Percentiles rank a stretch among this genome's conserved stretches.
Conservation (phyloP, 257 asterid genomes). For the Lavandula angustifolia region DNA sequence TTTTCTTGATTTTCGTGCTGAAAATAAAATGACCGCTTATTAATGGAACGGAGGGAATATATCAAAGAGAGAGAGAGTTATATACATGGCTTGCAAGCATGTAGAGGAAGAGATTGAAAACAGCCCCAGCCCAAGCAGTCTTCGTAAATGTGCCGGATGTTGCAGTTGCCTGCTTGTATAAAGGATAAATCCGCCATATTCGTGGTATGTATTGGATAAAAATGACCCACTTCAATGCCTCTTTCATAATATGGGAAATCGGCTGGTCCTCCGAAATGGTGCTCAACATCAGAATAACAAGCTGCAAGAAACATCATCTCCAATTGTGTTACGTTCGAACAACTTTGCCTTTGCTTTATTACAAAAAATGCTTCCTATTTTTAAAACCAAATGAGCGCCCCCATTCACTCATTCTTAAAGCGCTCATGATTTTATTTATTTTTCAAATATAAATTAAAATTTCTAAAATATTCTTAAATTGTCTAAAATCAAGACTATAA, state of each 20-base stretch:
- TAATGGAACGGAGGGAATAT: neutral
- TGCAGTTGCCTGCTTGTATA: constrained; percentile 53
- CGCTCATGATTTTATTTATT: no score
- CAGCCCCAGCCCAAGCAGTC: constrained; percentile 77
- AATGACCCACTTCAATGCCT: constrained; percentile 42
- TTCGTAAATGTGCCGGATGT: constrained; percentile 60
- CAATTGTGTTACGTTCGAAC: no score
- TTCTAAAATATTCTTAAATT: no score
- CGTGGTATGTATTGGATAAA: constrained; percentile 57
- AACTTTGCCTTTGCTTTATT: no score
- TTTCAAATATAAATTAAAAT: no score
- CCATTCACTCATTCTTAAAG: no score
- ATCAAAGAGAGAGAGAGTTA: neutral
- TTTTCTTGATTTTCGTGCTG: no score
- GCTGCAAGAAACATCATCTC: no score
- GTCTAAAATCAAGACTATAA: no score
- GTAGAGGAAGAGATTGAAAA: constrained; percentile 61
- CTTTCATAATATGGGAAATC: constrained; percentile 45
- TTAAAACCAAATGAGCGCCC: no score
- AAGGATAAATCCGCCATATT: constrained; percentile 50
- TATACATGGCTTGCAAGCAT: constrained; percentile 72
- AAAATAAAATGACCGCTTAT: no score
- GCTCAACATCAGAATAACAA: constrained; percentile 37
- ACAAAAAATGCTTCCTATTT: no score
- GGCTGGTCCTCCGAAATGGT: constrained; percentile 40